Base-by-base conservation (phyloP, 148 eudicot species). In the Dianthus caryophyllus region DNA sequence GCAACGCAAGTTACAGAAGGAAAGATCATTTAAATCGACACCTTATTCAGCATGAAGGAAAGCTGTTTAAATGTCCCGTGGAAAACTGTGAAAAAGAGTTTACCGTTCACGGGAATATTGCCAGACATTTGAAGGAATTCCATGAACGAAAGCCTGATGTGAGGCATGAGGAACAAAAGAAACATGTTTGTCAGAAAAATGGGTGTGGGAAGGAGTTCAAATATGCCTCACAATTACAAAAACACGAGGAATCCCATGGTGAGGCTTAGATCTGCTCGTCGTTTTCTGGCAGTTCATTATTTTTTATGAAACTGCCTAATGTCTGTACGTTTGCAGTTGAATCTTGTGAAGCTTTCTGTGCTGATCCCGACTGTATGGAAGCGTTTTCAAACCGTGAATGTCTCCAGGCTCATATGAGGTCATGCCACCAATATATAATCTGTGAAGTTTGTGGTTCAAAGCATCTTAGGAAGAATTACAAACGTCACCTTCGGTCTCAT, bases 201-300 rank as follows among this genome's bases (percentile, higher is more conserved):
- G 99, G 96, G 26, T 94, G 99, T 66, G 96, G 99, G 12, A 94
- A 94, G 81, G 87, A 72, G 75, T 94, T 94, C 71, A 80, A 80
- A 59, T 86, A 79, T 61, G 78, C 79, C 1, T 94, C 99, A n/a
- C 77, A 56, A 57, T 72, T 94, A 73, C 81, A 41, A 39, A 82
- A 79, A 65, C 99, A 94, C 67, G 84, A 80, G 64, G 85, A 80
- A 67, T 84, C 90, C 21, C 97, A 91, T 80, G 96, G 97, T 73
- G 72, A 77, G 76, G 74, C 7, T 49, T 17, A 17, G 59, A 17
- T 24, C 31, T 47, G 31, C 61, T 16, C 18, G 16, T 8, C 17
- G 1, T 41, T 33, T 17, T 44, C 43, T 39, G 53, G 31, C 29
- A 39, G 11, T 20, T 44, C 10, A 14, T 10, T 5, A 7, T 53